These are phyloP conservation scores for Kodamaea nitidulidarum DNA, from an alignment of 805 yeast genomes.

Conservation along the genomic window DNA sequence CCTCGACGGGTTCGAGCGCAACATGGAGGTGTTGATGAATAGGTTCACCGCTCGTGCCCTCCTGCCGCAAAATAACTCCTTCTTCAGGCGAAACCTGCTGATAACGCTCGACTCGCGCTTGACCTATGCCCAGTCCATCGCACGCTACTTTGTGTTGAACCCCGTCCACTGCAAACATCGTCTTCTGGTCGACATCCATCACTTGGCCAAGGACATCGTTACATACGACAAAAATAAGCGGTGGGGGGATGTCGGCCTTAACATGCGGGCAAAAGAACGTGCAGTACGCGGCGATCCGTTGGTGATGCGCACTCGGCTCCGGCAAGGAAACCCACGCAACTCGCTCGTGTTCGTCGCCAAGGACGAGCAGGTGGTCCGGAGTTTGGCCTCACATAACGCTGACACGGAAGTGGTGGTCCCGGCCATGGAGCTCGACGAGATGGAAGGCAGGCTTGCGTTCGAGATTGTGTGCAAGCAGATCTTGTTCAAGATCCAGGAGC, in stretches of 20 bases:
- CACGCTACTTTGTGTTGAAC: conserved; percentile 12
- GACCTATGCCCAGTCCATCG: conserved; percentile 13
- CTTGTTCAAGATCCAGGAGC: conserved; percentile 12
- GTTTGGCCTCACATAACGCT: conserved; percentile 1
- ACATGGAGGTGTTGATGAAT: conserved; percentile 6
- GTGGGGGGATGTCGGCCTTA: neutral
- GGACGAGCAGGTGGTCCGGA: conserved; percentile 7
- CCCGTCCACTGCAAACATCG: conserved; percentile 11
- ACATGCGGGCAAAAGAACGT: neutral
- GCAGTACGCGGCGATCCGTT: conserved; percentile 10
- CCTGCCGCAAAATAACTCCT: conserved; percentile 10
- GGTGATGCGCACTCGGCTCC: conserved; percentile 10
- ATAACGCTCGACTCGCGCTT: conserved; percentile 8
- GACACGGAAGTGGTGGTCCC: conserved; percentile 8
- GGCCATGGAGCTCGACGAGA: conserved; percentile 12
- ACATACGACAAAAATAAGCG: conserved; percentile 7
- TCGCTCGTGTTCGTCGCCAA: conserved; percentile 10
- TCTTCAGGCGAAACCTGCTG: conserved; percentile 9
- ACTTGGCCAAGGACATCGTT: conserved; percentile 7
- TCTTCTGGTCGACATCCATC: conserved; percentile 11
- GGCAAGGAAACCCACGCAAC: conserved; percentile 7
- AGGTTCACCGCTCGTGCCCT: conserved; percentile 4
- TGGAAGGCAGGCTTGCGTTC: conserved; percentile 14
- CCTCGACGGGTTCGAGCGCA: conserved; percentile 6
- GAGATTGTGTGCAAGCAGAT: conserved; percentile 13